These are phyloP conservation scores for Schizosaccharomyces cryophilus DNA, from an alignment of 805 yeast species.

Conservation along the genomic window DNA sequence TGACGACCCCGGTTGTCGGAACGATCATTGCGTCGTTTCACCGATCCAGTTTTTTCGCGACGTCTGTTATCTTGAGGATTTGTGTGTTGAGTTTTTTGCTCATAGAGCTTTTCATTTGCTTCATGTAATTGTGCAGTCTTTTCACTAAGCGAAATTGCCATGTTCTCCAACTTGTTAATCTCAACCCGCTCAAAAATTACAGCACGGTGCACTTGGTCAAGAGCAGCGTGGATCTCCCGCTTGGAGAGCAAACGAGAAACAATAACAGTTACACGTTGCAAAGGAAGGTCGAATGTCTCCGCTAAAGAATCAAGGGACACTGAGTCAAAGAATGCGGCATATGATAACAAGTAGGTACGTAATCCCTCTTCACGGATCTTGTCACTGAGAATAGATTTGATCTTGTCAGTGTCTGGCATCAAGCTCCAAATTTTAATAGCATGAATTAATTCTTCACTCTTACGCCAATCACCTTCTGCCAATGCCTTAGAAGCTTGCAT, in stretches of 20 bases:
- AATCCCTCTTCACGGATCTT: slow-evolving; percentile 76
- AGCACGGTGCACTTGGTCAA: slow-evolving; percentile 40
- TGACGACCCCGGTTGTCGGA: not conserved
- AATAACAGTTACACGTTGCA: slow-evolving; percentile 31
- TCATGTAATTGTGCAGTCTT: slow-evolving; percentile 56
- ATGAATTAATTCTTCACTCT: slow-evolving; percentile 43
- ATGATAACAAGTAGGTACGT: slow-evolving; percentile 75
- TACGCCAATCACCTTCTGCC: slow-evolving; percentile 73
- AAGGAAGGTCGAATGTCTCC: slow-evolving; percentile 37
- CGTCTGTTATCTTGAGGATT: slow-evolving; percentile 1
- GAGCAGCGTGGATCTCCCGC: slow-evolving; percentile 52
- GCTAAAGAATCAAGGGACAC: slow-evolving; percentile 46
- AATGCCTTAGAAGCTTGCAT: slow-evolving; percentile 78
- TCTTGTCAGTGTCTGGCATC: slow-evolving; percentile 39
- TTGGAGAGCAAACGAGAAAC: slow-evolving; percentile 51
- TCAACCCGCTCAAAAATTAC: slow-evolving; percentile 58
- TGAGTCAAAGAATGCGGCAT: slow-evolving; percentile 49
- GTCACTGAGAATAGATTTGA: slow-evolving; percentile 45
- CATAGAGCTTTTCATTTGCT: slow-evolving; percentile 35
- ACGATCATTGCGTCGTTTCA: not conserved
- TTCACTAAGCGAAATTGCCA: slow-evolving; percentile 65
- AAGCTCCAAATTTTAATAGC: slow-evolving; percentile 71
- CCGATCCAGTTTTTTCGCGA: not conserved
- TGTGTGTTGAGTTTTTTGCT: not conserved
- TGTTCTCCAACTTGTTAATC: slow-evolving; percentile 61